Evolutionary conservation across 169 alveolate species (phyloP).

Genomic region (Cystoisospora suis): DNA sequence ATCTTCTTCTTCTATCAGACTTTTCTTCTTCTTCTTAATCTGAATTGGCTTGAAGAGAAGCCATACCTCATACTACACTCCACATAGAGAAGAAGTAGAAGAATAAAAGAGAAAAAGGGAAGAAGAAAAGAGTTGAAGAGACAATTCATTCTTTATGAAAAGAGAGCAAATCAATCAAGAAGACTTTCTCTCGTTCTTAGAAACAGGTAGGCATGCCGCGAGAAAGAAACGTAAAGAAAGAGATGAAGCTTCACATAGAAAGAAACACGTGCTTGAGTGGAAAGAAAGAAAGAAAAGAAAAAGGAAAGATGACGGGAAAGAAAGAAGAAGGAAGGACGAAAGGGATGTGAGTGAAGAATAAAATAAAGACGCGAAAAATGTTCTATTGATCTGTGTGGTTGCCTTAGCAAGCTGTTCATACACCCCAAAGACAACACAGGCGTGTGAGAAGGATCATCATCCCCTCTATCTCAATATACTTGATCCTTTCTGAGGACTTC

Average conservation of each 20-base stretch:
- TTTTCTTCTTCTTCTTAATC: no score
- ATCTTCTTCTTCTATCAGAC: neutral
- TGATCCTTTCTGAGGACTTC: no score
- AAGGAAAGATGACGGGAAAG: neutral
- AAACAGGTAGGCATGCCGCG: neutral
- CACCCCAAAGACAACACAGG: no score
- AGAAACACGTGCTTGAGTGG: neutral
- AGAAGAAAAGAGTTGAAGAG: neutral
- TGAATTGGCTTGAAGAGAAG: neutral
- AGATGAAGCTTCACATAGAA: neutral
- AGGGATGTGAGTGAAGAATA: no score
- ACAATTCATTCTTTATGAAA: neutral
- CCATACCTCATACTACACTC: neutral
- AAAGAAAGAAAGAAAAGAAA: neutral
- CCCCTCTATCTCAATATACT: no score
- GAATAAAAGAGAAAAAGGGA: neutral
- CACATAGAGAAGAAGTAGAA: neutral
- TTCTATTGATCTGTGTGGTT: no score
- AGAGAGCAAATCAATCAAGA: no score
- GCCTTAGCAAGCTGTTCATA: no score
- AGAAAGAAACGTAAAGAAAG: neutral
- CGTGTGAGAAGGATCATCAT: no score
- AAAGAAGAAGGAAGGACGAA: no score
- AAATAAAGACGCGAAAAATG: no score
- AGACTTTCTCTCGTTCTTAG: no score